phyloP scores from a whole-genome alignment of 2,329 filamentous ascomycete species.

The Immersiporthe knoxdaviesiana region DNA sequence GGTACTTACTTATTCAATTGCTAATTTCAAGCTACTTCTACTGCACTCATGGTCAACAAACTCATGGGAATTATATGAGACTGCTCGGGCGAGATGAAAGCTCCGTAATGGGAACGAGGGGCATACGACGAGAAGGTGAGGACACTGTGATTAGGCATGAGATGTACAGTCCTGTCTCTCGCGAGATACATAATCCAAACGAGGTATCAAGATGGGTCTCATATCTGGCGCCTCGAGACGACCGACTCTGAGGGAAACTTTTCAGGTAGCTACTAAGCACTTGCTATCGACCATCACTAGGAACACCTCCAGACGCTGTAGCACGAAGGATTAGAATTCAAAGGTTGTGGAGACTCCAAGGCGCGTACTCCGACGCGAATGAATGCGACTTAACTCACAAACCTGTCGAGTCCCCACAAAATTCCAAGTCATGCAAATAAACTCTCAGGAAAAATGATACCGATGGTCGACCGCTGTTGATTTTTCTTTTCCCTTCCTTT shows the following conservation, averaged over 20 bases:
- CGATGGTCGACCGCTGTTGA: too few relatives aligned
- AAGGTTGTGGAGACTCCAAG: neutral
- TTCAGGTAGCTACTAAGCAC: neutral
- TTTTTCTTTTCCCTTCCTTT: too few relatives aligned
- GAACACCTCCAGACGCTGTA: neutral
- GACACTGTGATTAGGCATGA: neutral
- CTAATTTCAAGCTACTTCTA: neutral
- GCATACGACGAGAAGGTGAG: neutral
- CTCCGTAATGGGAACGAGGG: neutral
- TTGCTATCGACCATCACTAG: neutral
- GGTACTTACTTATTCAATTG: too few relatives aligned
- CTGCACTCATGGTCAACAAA: neutral
- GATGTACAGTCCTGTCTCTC: neutral
- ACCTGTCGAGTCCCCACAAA: neutral
- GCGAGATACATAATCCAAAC: neutral
- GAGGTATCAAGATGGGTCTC: neutral
- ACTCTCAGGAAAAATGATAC: too few relatives aligned
- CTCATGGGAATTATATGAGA: neutral
- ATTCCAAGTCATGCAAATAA: neutral
- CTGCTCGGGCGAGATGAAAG: neutral
- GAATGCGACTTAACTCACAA: neutral
- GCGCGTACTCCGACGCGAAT: neutral
- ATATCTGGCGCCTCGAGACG: neutral
- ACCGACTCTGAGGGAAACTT: neutral
- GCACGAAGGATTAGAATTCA: neutral